Conservation (phyloP, 2,329 filamentous ascomycete genomes). For the Penicillium sp. region DNA sequence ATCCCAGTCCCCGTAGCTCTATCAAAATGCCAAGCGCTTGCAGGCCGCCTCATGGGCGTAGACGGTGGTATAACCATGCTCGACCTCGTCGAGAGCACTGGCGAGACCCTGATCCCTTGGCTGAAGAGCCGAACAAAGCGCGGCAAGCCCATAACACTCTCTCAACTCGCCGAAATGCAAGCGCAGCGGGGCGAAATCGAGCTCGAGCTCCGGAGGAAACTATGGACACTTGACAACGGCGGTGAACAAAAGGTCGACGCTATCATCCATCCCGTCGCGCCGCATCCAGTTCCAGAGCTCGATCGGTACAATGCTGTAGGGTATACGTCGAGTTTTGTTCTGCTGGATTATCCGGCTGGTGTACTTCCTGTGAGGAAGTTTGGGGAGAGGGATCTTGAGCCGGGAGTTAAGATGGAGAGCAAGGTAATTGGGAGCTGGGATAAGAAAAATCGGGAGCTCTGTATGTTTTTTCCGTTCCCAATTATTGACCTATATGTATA, state of each 20-base stretch:
- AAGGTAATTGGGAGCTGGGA: constrained; percentile 61
- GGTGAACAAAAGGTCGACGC: constrained; percentile 55
- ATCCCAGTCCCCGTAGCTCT: constrained; percentile 59
- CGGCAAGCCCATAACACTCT: constrained; percentile 52
- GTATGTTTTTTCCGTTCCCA: constrained; percentile 43
- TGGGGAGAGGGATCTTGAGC: constrained; percentile 54
- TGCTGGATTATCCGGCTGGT: constrained; percentile 67
- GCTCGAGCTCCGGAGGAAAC: constrained; percentile 56
- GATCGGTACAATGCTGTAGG: constrained; percentile 67
- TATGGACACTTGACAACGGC: constrained; percentile 54
- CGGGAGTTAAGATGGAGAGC: constrained; percentile 50
- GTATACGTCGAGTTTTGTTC: constrained; percentile 65
- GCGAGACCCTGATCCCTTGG: constrained; percentile 66
- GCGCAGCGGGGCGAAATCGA: constrained; percentile 58
- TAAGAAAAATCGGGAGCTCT: constrained; percentile 62
- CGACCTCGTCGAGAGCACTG: constrained; percentile 59
- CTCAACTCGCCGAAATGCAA: constrained; percentile 58
- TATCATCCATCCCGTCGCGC: constrained; percentile 66
- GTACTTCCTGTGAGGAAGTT: constrained; percentile 60
- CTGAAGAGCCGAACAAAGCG: constrained; percentile 58
- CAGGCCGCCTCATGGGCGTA: constrained; percentile 62
- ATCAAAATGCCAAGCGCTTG: constrained; percentile 60
- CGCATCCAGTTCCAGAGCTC: constrained; percentile 66
- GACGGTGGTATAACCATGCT: constrained; percentile 63
- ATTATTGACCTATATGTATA: neutral